A percentile compares a stretch with the other conserved stretches of the same genome.
Conservation (phyloP, 1,139 yeast genomes). For the Nakaseomyces kungkrabaensis region DNA sequence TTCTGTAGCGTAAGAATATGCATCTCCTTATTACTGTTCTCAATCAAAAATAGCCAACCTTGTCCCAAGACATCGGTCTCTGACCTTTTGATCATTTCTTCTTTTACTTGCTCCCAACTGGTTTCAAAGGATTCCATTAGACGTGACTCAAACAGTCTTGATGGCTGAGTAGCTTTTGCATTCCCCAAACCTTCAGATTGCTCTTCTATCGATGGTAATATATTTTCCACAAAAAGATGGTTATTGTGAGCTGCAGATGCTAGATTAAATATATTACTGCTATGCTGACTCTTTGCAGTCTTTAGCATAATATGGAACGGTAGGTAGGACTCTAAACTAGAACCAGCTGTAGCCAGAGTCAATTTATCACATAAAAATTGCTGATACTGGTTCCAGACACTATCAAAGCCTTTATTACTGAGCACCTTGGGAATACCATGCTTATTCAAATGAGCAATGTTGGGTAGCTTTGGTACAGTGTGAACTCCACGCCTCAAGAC, state of each 20-base stretch:
- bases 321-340: conserved; percentile 65
- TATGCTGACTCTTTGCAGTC: conserved; percentile 60
- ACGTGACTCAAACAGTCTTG: conserved; percentile 33
- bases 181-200: conserved; percentile 14
- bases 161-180: conserved; percentile 31
- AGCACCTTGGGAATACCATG: conserved; percentile 67
- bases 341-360: conserved; percentile 66
- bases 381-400: conserved; percentile 80
- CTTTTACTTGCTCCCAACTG: conserved; percentile 29
- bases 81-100: conserved; percentile 36
- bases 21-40: conserved; percentile 56
- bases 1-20: conserved; percentile 58
- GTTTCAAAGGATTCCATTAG: conserved; percentile 21
- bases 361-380: conserved; percentile 55
- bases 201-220: conserved; percentile 27
- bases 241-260: conserved; percentile 92
- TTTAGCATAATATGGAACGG: conserved; percentile 71
- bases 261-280: conserved; percentile 66
- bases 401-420: conserved; percentile 54
- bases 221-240: conserved; percentile 75
- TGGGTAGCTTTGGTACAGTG: conserved; percentile 50
- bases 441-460: conserved; percentile 33
- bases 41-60: conserved; percentile 89
- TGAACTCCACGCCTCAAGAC: conserved; percentile 36
- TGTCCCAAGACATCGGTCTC: conserved; percentile 42